Percentiles rank a stretch among this genome's conserved stretches.
phyloP scores from a whole-genome alignment of 176 grass and related monocot species.

The Cenchrus purpureus region DNA sequence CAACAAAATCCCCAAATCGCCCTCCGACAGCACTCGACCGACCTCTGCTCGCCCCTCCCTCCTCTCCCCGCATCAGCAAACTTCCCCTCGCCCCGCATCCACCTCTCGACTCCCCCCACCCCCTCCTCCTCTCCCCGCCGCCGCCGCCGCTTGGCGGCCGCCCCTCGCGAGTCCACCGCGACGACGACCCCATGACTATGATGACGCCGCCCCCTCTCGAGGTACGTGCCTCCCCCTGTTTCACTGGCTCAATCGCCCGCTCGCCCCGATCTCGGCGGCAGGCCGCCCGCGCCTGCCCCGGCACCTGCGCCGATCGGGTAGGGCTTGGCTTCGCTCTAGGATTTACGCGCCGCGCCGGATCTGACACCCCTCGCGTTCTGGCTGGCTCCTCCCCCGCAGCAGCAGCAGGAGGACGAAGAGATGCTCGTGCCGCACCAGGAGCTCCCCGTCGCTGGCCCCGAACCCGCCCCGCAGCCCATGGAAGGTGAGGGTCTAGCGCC shows the following conservation, averaged over 20 bases:
- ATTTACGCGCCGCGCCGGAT: constrained; percentile 45
- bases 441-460: constrained; percentile 50
- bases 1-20: neutral
- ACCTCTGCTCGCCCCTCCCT: neutral
- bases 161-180: neutral
- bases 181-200: constrained; percentile 73
- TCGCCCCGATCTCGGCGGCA: constrained; percentile 41
- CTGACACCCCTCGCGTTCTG: constrained; percentile 34
- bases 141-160: constrained; percentile 13
- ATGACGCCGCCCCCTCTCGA: constrained; percentile 79
- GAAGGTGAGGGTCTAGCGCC: constrained; percentile 65
- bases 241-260: neutral
- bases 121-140: constrained; percentile 20
- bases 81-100: neutral
- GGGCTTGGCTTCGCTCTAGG: neutral
- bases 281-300: neutral
- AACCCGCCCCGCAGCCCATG: constrained; percentile 77
- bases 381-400: constrained; percentile 14
- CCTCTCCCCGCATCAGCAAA: constrained; percentile 15
- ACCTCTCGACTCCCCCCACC: neutral
- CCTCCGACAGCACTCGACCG: constrained; percentile 30
- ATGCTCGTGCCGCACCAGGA: constrained; percentile 89
- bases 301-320: constrained; percentile 10
- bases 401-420: constrained; percentile 89
- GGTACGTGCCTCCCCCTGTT: constrained; percentile 49